Percentiles rank a stretch among this genome's conserved stretches.
Conservation (phyloP, 768 basidiomycete species). For the Amanita muscaria region DNA sequence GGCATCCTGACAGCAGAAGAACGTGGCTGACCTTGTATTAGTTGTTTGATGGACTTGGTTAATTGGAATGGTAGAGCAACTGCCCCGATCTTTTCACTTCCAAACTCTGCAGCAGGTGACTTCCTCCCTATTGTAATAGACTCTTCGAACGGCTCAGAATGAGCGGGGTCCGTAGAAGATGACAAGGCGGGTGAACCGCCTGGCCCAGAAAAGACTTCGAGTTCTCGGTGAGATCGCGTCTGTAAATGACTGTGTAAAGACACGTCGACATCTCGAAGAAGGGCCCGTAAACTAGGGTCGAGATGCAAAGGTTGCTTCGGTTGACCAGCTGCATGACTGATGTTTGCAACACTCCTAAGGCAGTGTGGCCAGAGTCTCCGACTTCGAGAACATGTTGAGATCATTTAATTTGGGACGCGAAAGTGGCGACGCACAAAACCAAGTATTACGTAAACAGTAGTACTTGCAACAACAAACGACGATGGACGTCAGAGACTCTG, state of each 20-base stretch:
- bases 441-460: not conserved
- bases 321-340: slow-evolving; percentile 28
- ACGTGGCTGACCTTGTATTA: slow-evolving; percentile 52
- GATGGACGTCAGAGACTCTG: slow-evolving; percentile 2
- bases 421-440: no score
- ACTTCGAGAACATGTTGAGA: not conserved
- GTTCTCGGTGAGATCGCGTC: slow-evolving; percentile 32
- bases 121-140: slow-evolving; percentile 35
- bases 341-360: not conserved
- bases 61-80: slow-evolving; percentile 70
- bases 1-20: not conserved
- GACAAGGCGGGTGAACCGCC: no score
- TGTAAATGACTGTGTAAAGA: slow-evolving; percentile 39
- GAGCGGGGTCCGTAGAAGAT: slow-evolving; percentile 17
- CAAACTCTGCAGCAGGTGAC: slow-evolving; percentile 78
- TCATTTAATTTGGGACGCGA: no score
- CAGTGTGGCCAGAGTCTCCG: not conserved
- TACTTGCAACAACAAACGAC: not conserved
- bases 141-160: slow-evolving; percentile 21
- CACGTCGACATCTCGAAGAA: slow-evolving; percentile 62
- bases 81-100: slow-evolving; percentile 62
- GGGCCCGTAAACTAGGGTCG: slow-evolving; percentile 53
- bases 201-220: slow-evolving; percentile 42
- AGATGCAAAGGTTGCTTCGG: slow-evolving; percentile 56
- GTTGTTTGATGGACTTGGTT: slow-evolving; percentile 48